phyloP scores from a whole-genome alignment of 192 early-diverging fungal genomes.

The Podila verticillata region DNA sequence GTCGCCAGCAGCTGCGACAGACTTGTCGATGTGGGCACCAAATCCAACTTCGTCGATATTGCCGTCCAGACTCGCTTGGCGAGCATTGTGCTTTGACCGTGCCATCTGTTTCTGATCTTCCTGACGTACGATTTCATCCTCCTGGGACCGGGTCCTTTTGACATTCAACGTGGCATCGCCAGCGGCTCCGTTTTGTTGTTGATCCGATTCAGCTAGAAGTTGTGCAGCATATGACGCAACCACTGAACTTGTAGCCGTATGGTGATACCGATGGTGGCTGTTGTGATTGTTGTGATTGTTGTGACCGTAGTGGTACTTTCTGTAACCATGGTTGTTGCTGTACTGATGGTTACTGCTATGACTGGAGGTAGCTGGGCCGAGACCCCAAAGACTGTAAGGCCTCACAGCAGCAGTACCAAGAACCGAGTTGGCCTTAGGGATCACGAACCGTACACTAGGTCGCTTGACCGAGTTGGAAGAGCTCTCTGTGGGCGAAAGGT shows the following conservation, averaged over 20 bases:
- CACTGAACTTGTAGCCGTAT: not conserved
- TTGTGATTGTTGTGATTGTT: not conserved
- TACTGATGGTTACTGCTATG: slow-evolving; percentile 11
- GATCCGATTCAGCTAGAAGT: no score
- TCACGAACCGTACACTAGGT: slow-evolving; percentile 27
- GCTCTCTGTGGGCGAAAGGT: not conserved
- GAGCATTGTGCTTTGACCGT: not conserved
- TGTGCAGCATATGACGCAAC: no score
- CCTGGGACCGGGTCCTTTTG: not conserved
- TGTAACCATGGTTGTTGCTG: slow-evolving; percentile 14
- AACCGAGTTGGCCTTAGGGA: slow-evolving; percentile 40
- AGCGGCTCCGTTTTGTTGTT: not conserved
- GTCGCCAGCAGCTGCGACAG: slow-evolving; percentile 38
- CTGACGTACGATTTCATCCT: not conserved
- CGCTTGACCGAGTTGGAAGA: not conserved
- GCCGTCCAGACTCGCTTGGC: slow-evolving; percentile 8
- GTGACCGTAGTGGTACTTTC: slow-evolving; percentile 18
- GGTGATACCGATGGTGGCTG: not conserved
- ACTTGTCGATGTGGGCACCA: slow-evolving; percentile 47
- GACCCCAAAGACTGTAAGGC: slow-evolving; percentile 46
- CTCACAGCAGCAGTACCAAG: slow-evolving; percentile 33
- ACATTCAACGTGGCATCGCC: not conserved
- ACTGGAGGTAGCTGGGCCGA: slow-evolving; percentile 18
- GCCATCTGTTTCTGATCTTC: slow-evolving; percentile 3
- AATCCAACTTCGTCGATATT: slow-evolving; percentile 46